These are phyloP conservation scores for Penicillium canariense DNA, from an alignment of 495 filamentous ascomycete species.

Conservation along the genomic window DNA sequence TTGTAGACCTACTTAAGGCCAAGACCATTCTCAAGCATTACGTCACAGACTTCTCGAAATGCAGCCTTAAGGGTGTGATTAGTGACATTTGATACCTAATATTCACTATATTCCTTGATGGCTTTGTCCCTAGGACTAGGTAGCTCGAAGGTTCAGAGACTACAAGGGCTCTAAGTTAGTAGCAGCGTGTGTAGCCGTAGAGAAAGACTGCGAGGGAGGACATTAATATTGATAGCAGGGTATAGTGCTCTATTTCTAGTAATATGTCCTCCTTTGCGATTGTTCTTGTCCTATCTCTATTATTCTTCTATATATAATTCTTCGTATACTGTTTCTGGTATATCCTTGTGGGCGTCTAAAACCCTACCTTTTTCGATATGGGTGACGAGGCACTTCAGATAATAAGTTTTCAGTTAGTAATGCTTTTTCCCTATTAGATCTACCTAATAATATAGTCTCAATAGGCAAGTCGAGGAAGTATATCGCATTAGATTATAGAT, in stretches of 20 bases:
- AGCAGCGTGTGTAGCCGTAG: no score
- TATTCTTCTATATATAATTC: slow-evolving; percentile 32
- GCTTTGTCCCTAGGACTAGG: slow-evolving; percentile 18
- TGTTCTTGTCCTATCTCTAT: slow-evolving; percentile 17
- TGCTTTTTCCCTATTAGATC: slow-evolving; percentile 29
- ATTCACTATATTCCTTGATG: slow-evolving; percentile 21
- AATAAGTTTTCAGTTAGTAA: slow-evolving; percentile 24
- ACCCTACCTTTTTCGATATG: slow-evolving; percentile 19
- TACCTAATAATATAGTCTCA: slow-evolving; percentile 25
- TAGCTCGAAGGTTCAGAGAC: background rate
- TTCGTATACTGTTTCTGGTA: slow-evolving; percentile 17
- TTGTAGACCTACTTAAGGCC: slow-evolving; percentile 24
- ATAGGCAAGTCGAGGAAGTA: slow-evolving; percentile 17
- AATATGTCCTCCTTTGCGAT: slow-evolving; percentile 5
- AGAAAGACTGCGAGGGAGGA: no score
- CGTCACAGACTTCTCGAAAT: slow-evolving; percentile 17
- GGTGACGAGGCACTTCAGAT: slow-evolving; percentile 22
- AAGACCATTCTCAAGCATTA: slow-evolving; percentile 16
- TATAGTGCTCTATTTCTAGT: slow-evolving; percentile 4
- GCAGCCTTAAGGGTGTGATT: slow-evolving; percentile 15
- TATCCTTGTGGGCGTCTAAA: slow-evolving; percentile 27
- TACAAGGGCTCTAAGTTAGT: no score
- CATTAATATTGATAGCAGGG: slow-evolving; percentile 4
- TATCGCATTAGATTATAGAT: slow-evolving; percentile 27
- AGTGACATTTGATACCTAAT: slow-evolving; percentile 18